Evolutionary conservation across 495 filamentous ascomycete genomes (phyloP), one percentile per base, ranked within the genome.

Genomic region (Tirmania nivea): DNA sequence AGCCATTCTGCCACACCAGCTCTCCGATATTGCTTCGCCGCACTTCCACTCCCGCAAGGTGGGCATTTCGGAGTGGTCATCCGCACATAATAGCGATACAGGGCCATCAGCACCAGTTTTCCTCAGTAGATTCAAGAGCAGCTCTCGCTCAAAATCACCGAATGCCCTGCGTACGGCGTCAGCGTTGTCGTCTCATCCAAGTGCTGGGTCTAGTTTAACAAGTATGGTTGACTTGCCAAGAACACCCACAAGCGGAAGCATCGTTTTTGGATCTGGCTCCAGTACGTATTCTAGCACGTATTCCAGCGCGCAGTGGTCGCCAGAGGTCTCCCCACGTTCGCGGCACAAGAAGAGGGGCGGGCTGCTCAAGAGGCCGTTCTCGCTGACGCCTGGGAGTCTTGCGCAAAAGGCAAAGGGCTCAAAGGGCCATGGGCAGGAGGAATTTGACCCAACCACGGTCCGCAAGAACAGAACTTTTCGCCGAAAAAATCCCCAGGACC

Each of bases 381-480:
- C 39, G 39, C 39, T 8, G 12, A 19, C 39, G 39, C 14, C 2
- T 8, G 39, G 39, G 17, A 45, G 39, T 19, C 39, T 14, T 8
- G 12, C 14, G 4, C 14, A 3, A 45, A 14, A 19, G 39, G 0
- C 39, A 14, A 14, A 45, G 39, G 39, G 39, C 39, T 45, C 25
- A 3, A 31, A 31, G 25, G 25, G 25, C 37, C 35, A 52, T 31
- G 3, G 25, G 50, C 55, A 54, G 48, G 55, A 48, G 12, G 59
- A 65, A 47, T 64, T 64, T 48, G 62, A 65, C 50, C 62, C 62
- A 35, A 65, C 62, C 5, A 65, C 62, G 50, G 61, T 65, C 34
- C 54, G 62, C 42, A 64, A 56, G 48, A 61, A 65, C 49, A 53
- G 62, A 14, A 59, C 53, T n/a, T 54, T 62, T 34, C 62, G 62